Evolutionary conservation across 2,329 filamentous ascomycete species (phyloP), one percentile per base, ranked within the genome.

Genomic region (Grosmannia huntii): DNA sequence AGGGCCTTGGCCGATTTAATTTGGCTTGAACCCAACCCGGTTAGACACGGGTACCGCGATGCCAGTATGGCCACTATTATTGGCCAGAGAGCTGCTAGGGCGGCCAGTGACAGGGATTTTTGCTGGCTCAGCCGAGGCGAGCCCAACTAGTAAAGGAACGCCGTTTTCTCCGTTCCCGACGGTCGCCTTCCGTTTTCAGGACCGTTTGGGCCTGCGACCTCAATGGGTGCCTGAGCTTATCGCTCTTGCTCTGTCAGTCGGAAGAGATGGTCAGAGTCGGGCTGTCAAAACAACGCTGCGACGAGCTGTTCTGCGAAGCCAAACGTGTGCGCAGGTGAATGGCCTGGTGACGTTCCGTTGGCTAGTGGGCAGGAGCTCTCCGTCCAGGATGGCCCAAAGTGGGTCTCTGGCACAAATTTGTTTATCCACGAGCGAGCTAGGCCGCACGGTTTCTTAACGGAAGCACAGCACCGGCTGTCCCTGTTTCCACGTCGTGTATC

Each of bases 401-500:
- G 41, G 41, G 19, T 5, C 41, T 19, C 5, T 44, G 19, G 41
- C 41, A 44, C 41, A 44, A 44, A n/a, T 44, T 16, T 50, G 48
- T 50, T 50, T 50, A 50, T 50, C 19, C 2, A 25, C 25, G 48
- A 25, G 11, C 46, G 23, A 25, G 19, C 14, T 44, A 49, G 16
- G 11, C 23, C 23, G 10, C 7, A 11, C 3, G 21, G 46, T 49
- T 49, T 25, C 14, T 50, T 16, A 2, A 5, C 48, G n/a, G 16
- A 50, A 25, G 12, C n/a, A n/a, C n/a, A n/a, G n/a, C n/a, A n/a
- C n/a, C n/a, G 12, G 31, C 21, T 49, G 46, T 21, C 28, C 50
- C 50, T 36, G 50, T 36, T 53, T 59, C 55, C 58, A 25, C 55
- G 55, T 28, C 46, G 58, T 51, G 51, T 52, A 61, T 61, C 55